Percentiles rank a stretch among this genome's conserved stretches.
These are phyloP conservation scores for Lactarius sp. DNA, from an alignment of 768 basidiomycete species.

Conservation along the genomic window DNA sequence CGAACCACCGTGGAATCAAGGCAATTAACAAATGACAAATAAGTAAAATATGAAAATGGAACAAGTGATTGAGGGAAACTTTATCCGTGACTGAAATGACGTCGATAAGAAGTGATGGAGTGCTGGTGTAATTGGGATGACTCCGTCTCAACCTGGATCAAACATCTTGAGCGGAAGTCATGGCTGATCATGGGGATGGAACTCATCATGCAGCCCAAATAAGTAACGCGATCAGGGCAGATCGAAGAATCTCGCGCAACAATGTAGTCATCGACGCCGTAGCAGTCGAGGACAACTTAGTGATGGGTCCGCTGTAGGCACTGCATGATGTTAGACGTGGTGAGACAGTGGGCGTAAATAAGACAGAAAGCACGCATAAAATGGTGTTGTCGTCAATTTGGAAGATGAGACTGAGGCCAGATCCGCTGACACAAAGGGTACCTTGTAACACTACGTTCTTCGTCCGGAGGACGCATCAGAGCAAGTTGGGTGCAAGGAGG, in stretches of 20 bases:
- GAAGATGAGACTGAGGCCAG: constrained; percentile 43
- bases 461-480: constrained; percentile 33
- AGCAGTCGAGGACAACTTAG: constrained; percentile 33
- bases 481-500: background rate
- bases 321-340: too few species aligned
- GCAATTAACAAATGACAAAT: too few species aligned
- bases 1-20: too few species aligned
- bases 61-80: too few species aligned
- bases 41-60: too few species aligned
- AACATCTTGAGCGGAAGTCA: background rate
- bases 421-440: constrained; percentile 46
- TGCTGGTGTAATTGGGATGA: constrained; percentile 44
- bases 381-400: constrained; percentile 48
- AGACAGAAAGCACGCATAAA: background rate
- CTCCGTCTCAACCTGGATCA: constrained; percentile 37
- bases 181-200: background rate
- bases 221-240: constrained; percentile 48
- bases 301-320: constrained; percentile 35
- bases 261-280: constrained; percentile 35
- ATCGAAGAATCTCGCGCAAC: constrained; percentile 49
- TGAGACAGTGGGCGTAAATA: constrained; percentile 32
- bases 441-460: constrained; percentile 58
- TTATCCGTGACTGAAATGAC: constrained; percentile 38
- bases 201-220: constrained; percentile 44
- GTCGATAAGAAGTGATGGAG: constrained; percentile 48